Base-by-base conservation (phyloP, 2,329 filamentous ascomycete species). In the Verruconis gallopava region DNA sequence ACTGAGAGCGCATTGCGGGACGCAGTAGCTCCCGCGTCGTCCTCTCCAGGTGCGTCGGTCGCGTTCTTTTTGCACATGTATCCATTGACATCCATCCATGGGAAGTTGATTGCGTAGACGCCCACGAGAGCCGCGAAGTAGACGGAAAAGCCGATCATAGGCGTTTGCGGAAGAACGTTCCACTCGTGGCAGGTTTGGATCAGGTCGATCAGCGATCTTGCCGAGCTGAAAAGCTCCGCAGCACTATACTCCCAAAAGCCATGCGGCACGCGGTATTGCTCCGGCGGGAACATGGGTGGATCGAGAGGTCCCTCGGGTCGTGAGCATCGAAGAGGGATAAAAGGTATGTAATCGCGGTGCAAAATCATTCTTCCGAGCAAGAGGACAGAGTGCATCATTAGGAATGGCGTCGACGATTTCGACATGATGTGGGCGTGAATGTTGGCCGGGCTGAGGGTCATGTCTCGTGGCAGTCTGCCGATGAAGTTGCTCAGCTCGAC, bases 271-370 rank as follows among this genome's bases (percentile, higher is more conserved):
- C 62, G 55, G 33, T 62, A 60, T 43, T 64, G 59, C 4, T 68
- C 63, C 11, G 66, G 54, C 2, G 68, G 61, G 44, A 78, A 75
- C 0, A 60, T n/a, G 62, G 2, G 75, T 73, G 38, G 66, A 49
- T 81, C 78, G 9, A 81, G 56, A 0, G 79, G 78, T 2, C 72
- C 72, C 35, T 64, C 52, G 2, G 72, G 72, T 49, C 67, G 66
- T 17, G 56, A 51, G 48, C 63, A 65, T 14, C 63, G 61, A 35
- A 79, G 63, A 2, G 78, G 74, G 13, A 79, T 67, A 51, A 79
- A 81, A 0, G 78, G 77, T 19, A 82, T 67, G 47, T 78, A 81
- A 53, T 82, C 77, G 47, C 79, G 67, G 51, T 81, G 75, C 20
- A 83, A 64, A 62, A 81, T 75, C 47, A 85, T 77, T 43, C 72